Evolutionary conservation across 805 yeast genomes (phyloP), one percentile per base, ranked within the genome.

Genomic region (Phaffomyces antillensis): DNA sequence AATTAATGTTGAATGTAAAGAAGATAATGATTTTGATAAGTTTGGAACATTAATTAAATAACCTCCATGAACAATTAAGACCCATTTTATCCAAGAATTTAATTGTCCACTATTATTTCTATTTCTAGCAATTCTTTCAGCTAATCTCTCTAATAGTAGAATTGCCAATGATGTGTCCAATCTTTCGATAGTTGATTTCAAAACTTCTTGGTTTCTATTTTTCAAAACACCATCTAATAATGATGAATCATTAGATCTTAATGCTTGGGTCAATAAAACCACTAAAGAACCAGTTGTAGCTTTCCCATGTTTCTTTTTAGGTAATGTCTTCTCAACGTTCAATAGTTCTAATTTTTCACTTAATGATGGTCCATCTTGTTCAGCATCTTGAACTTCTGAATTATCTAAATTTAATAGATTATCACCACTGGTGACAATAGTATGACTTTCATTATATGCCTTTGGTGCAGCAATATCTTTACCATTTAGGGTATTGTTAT

Each of bases 81-180:
- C 70, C 90, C 95, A 88, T 62, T 87, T 86, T 44, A 91, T 78
- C 98, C 98, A 93, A 6, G 77, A 64, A 36, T 77, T 74, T 46
- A 71, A 65, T 40, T 71, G 71, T 6, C 74, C 75, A 51, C 70
- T 73, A 41, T 83, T 68, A 46, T 73, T 70, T 5, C 82, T 78
- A 33, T 72, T 71, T 52, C 80, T 75, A 1, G 86, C 78, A 44
- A 81, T 70, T 51, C 76, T 71, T 50, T 75, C 81, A 3, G 83
- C 82, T 37, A 79, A 66, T 54, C 73, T 68, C 56, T 75, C 85
- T 53, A 86, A 68, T n/a, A 85, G 59, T 5, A 65, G 52, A 5
- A 77, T 73, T 0, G 85, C 78, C 32, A 80, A 66, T 2, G 68
- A 58, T 9, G 85, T 75, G 41, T 76, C 74, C 36, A 86, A 64